phyloP scores from a whole-genome alignment of 2,329 filamentous ascomycete genomes.

The Calonectria hongkongensis region DNA sequence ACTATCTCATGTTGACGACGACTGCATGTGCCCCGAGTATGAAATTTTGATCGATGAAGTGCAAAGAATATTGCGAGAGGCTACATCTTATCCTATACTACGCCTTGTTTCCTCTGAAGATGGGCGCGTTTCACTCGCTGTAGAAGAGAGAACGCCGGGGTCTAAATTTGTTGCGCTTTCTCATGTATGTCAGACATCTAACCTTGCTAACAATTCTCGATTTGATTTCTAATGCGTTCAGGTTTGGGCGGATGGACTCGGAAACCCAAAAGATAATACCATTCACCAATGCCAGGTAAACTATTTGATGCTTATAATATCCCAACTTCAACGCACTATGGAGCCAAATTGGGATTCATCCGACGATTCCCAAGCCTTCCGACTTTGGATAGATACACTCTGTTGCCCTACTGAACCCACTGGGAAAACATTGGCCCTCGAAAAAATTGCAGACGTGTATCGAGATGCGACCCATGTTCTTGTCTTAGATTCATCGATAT shows the following conservation, averaged over 20 bases:
- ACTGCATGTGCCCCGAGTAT: neutral
- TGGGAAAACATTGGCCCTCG: neutral
- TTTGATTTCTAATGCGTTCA: neutral
- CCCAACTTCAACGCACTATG: neutral
- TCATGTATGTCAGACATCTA: neutral
- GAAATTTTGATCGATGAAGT: slow-evolving; percentile 7
- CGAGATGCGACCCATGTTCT: slow-evolving; percentile 15
- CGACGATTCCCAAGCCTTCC: neutral
- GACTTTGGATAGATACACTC: slow-evolving; percentile 18
- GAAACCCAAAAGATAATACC: neutral
- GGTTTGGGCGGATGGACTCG: slow-evolving; percentile 18
- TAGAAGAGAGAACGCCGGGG: neutral
- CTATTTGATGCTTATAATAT: neutral
- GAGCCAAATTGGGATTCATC: slow-evolving; percentile 7
- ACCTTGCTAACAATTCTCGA: neutral
- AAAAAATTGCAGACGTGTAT: slow-evolving; percentile 8
- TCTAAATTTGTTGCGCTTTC: slow-evolving; percentile 1
- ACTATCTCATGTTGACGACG: neutral
- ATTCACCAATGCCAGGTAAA: slow-evolving; percentile 20
- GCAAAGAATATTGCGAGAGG: slow-evolving; percentile 11
- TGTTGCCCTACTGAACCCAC: slow-evolving; percentile 1
- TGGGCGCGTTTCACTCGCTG: neutral
- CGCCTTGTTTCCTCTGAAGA: neutral
- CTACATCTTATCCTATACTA: neutral
- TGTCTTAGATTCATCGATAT: slow-evolving; percentile 16